Percentiles rank a stretch among this genome's conserved stretches.
phyloP scores from a whole-genome alignment of 2,329 filamentous ascomycete species.

The Clarireedia sp. region DNA sequence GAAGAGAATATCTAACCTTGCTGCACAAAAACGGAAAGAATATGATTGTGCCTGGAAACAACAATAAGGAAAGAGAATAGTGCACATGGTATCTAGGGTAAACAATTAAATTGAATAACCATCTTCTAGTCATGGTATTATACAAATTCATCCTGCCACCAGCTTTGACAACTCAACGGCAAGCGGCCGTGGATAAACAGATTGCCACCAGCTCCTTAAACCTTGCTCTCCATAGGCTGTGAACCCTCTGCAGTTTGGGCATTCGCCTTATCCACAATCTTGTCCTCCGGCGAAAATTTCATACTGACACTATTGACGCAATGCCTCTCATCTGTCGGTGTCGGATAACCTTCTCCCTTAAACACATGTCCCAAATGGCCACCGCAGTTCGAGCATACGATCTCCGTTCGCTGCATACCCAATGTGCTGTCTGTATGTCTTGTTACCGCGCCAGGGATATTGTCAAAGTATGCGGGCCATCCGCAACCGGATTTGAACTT shows the following conservation, averaged over 20 bases:
- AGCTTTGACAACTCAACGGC: no score
- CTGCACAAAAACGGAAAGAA: no score
- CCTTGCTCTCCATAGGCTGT: neutral
- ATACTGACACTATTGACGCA: slow-evolving; percentile 93
- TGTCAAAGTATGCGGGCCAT: slow-evolving; percentile 98
- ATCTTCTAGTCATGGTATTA: neutral
- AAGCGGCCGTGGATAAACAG: no score
- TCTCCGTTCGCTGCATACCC: slow-evolving; percentile 85
- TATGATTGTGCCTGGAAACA: no score
- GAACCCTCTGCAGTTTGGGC: slow-evolving; percentile 12
- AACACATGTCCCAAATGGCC: slow-evolving; percentile 89
- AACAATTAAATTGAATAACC: no score
- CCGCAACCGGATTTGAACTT: slow-evolving; percentile 97
- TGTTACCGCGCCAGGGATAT: slow-evolving; percentile 80
- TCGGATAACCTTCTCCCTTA: slow-evolving; percentile 76
- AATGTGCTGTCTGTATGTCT: slow-evolving; percentile 68
- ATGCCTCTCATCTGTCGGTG: slow-evolving; percentile 90
- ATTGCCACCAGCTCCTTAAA: neutral
- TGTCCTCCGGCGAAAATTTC: slow-evolving; percentile 66
- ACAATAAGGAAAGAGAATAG: no score
- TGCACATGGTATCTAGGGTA: no score
- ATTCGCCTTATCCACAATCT: slow-evolving; percentile 36
- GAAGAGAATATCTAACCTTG: no score
- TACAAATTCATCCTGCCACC: neutral
- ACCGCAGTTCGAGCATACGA: slow-evolving; percentile 89